Percentiles rank a stretch among this genome's conserved stretches.
phyloP scores from a whole-genome alignment of 2,329 filamentous ascomycete genomes.

The Claviceps sp. region DNA sequence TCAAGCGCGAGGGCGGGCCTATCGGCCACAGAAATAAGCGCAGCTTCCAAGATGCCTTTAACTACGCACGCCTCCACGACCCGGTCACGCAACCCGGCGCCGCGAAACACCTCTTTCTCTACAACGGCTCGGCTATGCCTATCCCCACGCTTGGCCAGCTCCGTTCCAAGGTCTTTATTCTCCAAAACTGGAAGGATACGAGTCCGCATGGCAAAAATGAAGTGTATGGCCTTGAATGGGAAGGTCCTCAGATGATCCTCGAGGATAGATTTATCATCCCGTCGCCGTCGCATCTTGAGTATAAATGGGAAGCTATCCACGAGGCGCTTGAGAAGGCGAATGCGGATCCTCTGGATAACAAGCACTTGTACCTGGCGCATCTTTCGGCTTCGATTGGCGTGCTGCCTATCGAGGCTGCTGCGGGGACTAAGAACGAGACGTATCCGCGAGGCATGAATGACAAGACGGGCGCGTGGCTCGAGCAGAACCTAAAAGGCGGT shows the following conservation, averaged over 20 bases:
- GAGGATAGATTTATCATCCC: constrained; percentile 35
- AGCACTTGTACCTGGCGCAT: constrained; percentile 30
- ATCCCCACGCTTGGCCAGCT: constrained; percentile 32
- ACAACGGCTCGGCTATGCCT: constrained; percentile 14
- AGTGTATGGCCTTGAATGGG: constrained; percentile 32
- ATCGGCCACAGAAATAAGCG: constrained; percentile 21
- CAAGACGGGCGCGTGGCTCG: constrained; percentile 31
- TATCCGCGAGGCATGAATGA: constrained; percentile 35
- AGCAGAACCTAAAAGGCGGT: constrained; percentile 13
- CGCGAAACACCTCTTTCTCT: constrained; percentile 22
- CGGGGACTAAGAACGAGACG: constrained; percentile 26
- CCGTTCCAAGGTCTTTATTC: constrained; percentile 31
- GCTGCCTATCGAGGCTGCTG: constrained; percentile 35
- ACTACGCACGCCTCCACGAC: constrained; percentile 23
- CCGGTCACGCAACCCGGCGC: constrained; percentile 22
- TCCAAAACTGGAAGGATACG: constrained; percentile 30
- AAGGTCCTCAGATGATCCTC: constrained; percentile 28
- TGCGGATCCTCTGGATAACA: constrained; percentile 19
- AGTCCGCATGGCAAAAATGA: too few relatives aligned
- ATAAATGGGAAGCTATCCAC: constrained; percentile 33
- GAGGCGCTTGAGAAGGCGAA: constrained; percentile 26
- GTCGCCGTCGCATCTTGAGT: constrained; percentile 27
- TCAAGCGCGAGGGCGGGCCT: constrained; percentile 33
- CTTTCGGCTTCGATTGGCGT: constrained; percentile 34
- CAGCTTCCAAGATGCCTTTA: constrained; percentile 33